These are phyloP conservation scores for Isatis lusitanica DNA, from an alignment of 441 rosid genomes.

Conservation along the genomic window DNA sequence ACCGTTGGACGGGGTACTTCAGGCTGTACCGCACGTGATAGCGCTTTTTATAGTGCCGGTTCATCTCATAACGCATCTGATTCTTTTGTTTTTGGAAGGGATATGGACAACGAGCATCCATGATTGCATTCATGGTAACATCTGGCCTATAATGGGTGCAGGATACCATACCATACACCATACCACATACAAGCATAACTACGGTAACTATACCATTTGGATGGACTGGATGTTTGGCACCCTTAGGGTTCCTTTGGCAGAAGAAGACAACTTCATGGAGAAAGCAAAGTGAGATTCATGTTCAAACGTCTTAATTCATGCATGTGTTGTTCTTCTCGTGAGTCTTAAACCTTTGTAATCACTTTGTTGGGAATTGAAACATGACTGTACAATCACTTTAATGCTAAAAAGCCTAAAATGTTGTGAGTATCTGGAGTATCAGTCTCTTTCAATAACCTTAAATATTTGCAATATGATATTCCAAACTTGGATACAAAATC, in stretches of 20 bases:
- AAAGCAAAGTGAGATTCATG: slow-evolving; percentile 42
- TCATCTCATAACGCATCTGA: slow-evolving; percentile 71
- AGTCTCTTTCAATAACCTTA: not conserved
- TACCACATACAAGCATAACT: slow-evolving; percentile 79
- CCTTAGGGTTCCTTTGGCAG: slow-evolving; percentile 57
- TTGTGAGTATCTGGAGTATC: not conserved
- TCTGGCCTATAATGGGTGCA: slow-evolving; percentile 90
- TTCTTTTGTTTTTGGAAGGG: slow-evolving; percentile 64
- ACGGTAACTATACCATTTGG: slow-evolving; percentile 82
- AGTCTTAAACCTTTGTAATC: not conserved
- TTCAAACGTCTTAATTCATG: not conserved
- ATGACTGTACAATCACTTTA: not conserved
- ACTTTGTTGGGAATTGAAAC: not conserved
- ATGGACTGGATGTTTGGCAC: slow-evolving; percentile 92
- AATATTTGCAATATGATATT: not conserved
- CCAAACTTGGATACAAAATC: not conserved
- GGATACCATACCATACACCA: slow-evolving; percentile 93
- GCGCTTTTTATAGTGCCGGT: slow-evolving; percentile 68
- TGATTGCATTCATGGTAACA: slow-evolving; percentile 68
- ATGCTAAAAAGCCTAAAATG: not conserved
- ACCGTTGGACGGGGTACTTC: slow-evolving; percentile 79
- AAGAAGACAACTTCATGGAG: slow-evolving; percentile 15
- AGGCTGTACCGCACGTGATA: slow-evolving; percentile 71
- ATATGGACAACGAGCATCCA: slow-evolving; percentile 79
- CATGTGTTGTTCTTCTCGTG: slow-evolving; percentile 13